Conservation (phyloP, 2,329 filamentous ascomycete genomes). For the Coniochaeta hoffmannii region DNA sequence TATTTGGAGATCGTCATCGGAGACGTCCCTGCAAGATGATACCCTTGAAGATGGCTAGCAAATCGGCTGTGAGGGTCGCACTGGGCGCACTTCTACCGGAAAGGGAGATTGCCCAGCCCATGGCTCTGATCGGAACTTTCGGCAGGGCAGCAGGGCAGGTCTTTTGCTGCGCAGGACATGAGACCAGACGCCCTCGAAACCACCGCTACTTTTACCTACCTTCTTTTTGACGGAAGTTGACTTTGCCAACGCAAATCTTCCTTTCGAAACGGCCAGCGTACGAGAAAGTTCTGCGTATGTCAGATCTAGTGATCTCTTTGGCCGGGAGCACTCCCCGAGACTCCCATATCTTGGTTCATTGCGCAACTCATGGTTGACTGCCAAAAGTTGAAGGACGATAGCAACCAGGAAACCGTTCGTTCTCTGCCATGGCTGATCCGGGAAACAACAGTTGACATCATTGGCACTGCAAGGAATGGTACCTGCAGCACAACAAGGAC, state of each 20-base stretch:
- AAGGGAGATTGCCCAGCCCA: neutral
- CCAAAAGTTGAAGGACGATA: neutral
- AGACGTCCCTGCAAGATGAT: neutral
- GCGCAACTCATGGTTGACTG: neutral
- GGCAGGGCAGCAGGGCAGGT: neutral
- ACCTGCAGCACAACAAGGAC: neutral
- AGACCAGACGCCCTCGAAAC: too few relatives aligned
- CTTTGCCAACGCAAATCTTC: too few relatives aligned
- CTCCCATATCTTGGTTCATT: neutral
- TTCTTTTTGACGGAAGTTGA: too few relatives aligned
- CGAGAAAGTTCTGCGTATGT: neutral
- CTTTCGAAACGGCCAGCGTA: neutral
- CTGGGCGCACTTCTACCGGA: neutral
- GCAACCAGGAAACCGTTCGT: neutral
- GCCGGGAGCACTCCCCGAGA: neutral
- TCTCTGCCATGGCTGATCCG: neutral
- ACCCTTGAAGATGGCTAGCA: neutral
- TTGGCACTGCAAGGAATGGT: neutral
- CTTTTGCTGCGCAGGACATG: too few relatives aligned
- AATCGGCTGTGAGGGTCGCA: neutral
- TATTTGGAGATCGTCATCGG: neutral
- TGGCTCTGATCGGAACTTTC: neutral
- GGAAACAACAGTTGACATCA: neutral
- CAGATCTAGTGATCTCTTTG: neutral
- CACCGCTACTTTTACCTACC: too few relatives aligned